Evolutionary conservation across 768 basidiomycete species (phyloP).

Genomic region (Rhodotorula graminis): DNA sequence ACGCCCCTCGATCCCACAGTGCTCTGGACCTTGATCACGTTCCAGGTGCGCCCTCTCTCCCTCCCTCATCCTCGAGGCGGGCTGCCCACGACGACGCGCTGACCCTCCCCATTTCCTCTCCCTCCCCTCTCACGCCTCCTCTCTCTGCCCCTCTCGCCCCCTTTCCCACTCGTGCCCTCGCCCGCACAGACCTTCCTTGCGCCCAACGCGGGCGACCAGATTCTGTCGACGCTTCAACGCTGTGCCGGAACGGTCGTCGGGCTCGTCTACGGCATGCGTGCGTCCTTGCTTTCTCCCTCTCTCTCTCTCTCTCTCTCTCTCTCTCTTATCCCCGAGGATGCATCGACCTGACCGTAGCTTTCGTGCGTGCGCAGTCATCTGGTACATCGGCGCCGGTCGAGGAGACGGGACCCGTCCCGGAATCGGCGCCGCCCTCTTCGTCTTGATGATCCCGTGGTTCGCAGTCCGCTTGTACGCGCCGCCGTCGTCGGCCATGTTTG

Average conservation of each 20-base stretch:
- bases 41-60: slow-evolving; percentile 53
- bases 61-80: too few relatives aligned
- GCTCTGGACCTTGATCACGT: slow-evolving; percentile 60
- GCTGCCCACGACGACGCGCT: too few relatives aligned
- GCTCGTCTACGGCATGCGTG: slow-evolving; percentile 51
- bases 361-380: slow-evolving; percentile 32
- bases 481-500: slow-evolving; percentile 39
- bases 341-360: too few relatives aligned
- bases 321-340: not conserved
- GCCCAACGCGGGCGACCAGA: slow-evolving; percentile 58
- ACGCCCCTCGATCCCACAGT: slow-evolving; percentile 38
- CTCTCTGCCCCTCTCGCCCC: not conserved
- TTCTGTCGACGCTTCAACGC: slow-evolving; percentile 51
- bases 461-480: slow-evolving; percentile 56
- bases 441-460: slow-evolving; percentile 50
- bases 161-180: not conserved
- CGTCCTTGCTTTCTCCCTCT: slow-evolving; percentile 39
- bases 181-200: slow-evolving; percentile 42
- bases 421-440: slow-evolving; percentile 50
- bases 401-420: slow-evolving; percentile 57
- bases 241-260: slow-evolving; percentile 52
- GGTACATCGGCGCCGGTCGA: slow-evolving; percentile 54
- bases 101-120: too few relatives aligned
- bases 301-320: too few relatives aligned
- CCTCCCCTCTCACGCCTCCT: too few relatives aligned